Evolutionary conservation across 768 basidiomycete genomes (phyloP), one percentile per base, ranked within the genome.

Genomic region (Mycena rebaudengoi): DNA sequence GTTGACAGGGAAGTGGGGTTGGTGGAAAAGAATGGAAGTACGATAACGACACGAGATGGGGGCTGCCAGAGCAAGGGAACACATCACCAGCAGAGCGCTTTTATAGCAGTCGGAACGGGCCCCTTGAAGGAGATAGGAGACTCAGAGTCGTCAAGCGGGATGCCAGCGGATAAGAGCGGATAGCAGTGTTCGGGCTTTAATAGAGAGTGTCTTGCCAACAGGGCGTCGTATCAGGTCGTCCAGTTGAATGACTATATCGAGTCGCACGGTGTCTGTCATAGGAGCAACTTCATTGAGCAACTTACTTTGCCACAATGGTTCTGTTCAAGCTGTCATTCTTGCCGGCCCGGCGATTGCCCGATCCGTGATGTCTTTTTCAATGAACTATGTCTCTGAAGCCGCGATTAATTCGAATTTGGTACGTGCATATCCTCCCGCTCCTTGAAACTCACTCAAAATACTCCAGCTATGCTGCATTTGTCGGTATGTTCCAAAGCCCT

Each of bases 391-490:
- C 25, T 87, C 84, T 37, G 71, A 79, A 23, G 84, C 88, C n/a
- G n/a, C n/a, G n/a, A n/a, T n/a, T 13, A 92, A 92, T 75, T 79
- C 80, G 48, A 94, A 93, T 69, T 78, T 94, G 54, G 91, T 90
- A 60, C 56, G 88, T 75, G 28, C 48, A 23, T 35, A 7, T 33
- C 29, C 26, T 20, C 7, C 11, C 41, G 20, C 11, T n/a, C 45
- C 20, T 64, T 45, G 8, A 32, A 35, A 4, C 32, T n/a, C 12
- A n/a, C 23, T 43, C 18, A 56, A 37, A n/a, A 64, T 40, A 58
- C 45, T 52, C 1, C 35, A 91, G 91, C 81, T 89, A 63, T 93
- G 92, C 71, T 94, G 91, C 69, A 92, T 92, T 69, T 93, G 91
- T 76, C 86, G 84, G 90, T 89, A 67, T 64, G 78, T 60, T 28